phyloP scores from a whole-genome alignment of 495 filamentous ascomycete species.

The Bryoglossum gracile region DNA sequence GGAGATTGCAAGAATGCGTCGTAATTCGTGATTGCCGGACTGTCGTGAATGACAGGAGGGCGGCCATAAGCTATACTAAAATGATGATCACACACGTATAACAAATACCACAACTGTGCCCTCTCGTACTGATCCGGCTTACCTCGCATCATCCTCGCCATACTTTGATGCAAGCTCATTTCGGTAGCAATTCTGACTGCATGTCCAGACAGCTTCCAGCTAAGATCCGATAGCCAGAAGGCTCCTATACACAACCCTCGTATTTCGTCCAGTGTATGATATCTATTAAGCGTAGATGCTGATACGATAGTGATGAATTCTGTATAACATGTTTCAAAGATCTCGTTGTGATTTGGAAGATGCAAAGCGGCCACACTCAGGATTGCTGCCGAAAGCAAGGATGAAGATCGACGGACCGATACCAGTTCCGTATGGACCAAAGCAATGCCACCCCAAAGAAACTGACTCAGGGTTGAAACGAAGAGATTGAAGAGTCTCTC shows the following conservation, averaged over 20 bases:
- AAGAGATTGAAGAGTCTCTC: slow-evolving; percentile 31
- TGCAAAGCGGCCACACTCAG: slow-evolving; percentile 34
- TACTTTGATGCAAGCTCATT: slow-evolving; percentile 34
- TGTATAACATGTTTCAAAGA: slow-evolving; percentile 31
- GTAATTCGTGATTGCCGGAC: slow-evolving; percentile 43
- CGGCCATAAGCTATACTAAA: slow-evolving; percentile 37
- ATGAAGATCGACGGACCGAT: slow-evolving; percentile 31
- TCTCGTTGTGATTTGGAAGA: slow-evolving; percentile 31
- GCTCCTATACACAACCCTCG: slow-evolving; percentile 33
- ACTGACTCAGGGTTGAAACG: slow-evolving; percentile 30
- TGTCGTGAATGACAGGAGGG: slow-evolving; percentile 41
- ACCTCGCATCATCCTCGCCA: slow-evolving; percentile 37
- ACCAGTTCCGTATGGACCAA: slow-evolving; percentile 34
- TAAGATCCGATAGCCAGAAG: slow-evolving; percentile 34
- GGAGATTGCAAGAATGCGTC: slow-evolving; percentile 44
- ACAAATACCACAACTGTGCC: slow-evolving; percentile 32
- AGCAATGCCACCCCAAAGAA: slow-evolving; percentile 51
- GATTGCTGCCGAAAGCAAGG: slow-evolving; percentile 30
- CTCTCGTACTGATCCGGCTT: slow-evolving; percentile 39
- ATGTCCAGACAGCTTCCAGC: slow-evolving; percentile 35
- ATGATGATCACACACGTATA: slow-evolving; percentile 39
- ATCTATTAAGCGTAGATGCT: slow-evolving; percentile 32
- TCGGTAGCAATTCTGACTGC: slow-evolving; percentile 37
- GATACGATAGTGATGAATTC: slow-evolving; percentile 31
- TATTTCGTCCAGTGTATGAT: slow-evolving; percentile 31